A percentile compares a stretch with the other conserved stretches of the same genome.
phyloP scores from a whole-genome alignment of 495 filamentous ascomycete species.

The Aspergillus affinis region DNA sequence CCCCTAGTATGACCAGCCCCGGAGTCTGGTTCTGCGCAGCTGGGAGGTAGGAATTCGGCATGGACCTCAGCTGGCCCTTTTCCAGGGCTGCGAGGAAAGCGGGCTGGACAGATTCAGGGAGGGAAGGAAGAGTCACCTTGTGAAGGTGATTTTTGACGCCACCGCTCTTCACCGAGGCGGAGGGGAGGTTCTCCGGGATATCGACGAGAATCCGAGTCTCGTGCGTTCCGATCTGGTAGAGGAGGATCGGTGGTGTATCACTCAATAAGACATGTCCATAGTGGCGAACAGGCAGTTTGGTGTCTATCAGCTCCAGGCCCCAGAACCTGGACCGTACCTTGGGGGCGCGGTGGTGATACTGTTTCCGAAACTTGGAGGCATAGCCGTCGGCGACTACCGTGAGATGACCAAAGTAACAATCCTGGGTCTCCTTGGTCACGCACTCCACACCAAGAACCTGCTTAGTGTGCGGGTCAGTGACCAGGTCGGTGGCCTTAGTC shows the following conservation, averaged over 20 bases:
- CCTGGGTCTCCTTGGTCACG: slow-evolving; percentile 56
- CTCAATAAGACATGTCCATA: slow-evolving; percentile 89
- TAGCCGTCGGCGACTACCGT: slow-evolving; percentile 94
- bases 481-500: slow-evolving; percentile 62
- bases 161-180: slow-evolving; percentile 66
- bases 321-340: slow-evolving; percentile 81
- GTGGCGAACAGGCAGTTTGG: slow-evolving; percentile 65
- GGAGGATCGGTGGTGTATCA: slow-evolving; percentile 73
- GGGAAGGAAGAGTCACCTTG: slow-evolving; percentile 71
- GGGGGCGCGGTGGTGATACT: slow-evolving; percentile 66
- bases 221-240: slow-evolving; percentile 96
- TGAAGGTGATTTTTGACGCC: slow-evolving; percentile 80
- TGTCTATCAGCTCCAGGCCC: slow-evolving; percentile 88
- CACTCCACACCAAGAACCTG: slow-evolving; percentile 77
- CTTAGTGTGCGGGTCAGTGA: slow-evolving; percentile 56
- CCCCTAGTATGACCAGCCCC: slow-evolving; percentile 80
- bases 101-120: slow-evolving; percentile 71
- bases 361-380: slow-evolving; percentile 87
- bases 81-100: slow-evolving; percentile 76
- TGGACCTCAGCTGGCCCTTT: slow-evolving; percentile 67
- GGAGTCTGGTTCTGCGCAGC: slow-evolving; percentile 66
- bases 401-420: slow-evolving; percentile 80
- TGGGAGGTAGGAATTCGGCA: slow-evolving; percentile 94
- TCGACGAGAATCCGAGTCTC: slow-evolving; percentile 91
- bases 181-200: slow-evolving; percentile 77